Percentiles rank a stretch among this genome's conserved stretches.
Evolutionary conservation across 2,329 filamentous ascomycete genomes (phyloP).

Genomic region (Venturia effusa): DNA sequence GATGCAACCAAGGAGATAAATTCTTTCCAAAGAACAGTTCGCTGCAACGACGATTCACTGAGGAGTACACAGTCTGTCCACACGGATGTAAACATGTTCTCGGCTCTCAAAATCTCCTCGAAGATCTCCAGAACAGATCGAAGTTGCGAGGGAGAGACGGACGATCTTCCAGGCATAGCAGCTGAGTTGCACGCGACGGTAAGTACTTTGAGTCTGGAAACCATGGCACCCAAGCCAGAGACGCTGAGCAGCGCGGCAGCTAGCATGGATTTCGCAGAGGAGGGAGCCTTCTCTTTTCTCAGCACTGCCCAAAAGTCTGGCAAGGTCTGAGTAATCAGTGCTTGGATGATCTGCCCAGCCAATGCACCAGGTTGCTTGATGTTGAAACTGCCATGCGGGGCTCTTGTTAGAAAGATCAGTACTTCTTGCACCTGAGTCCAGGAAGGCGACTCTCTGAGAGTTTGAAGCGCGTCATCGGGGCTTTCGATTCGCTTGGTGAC

Average conservation of each 20-base stretch:
- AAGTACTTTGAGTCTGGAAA: slow-evolving; percentile 56
- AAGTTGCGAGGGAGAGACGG: slow-evolving; percentile 20
- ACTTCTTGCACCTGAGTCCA: slow-evolving; percentile 43
- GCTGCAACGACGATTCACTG: background rate
- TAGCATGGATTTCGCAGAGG: slow-evolving; percentile 34
- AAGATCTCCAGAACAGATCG: slow-evolving; percentile 34
- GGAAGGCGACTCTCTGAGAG: slow-evolving; percentile 51
- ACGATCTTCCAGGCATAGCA: slow-evolving; percentile 21
- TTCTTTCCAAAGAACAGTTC: slow-evolving; percentile 49
- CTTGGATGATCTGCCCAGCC: slow-evolving; percentile 63
- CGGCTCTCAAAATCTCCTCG: slow-evolving; percentile 25
- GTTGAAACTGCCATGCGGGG: slow-evolving; percentile 34
- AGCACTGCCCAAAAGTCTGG: slow-evolving; percentile 73
- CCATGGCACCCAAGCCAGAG: slow-evolving; percentile 64
- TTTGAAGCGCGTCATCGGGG: slow-evolving; percentile 44
- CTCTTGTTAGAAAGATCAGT: slow-evolving; percentile 41
- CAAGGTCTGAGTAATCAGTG: slow-evolving; percentile 61
- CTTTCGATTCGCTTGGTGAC: background rate
- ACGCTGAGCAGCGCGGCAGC: slow-evolving; percentile 59
- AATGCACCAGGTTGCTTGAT: slow-evolving; percentile 54
- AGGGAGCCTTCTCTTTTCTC: slow-evolving; percentile 26
- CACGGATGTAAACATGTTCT: background rate
- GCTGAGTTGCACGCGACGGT: slow-evolving; percentile 31
- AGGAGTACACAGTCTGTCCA: background rate
- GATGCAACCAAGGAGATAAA: slow-evolving; percentile 47